Conservation (phyloP, 768 basidiomycete species). For the Erythrobasidium yunnanense region DNA sequence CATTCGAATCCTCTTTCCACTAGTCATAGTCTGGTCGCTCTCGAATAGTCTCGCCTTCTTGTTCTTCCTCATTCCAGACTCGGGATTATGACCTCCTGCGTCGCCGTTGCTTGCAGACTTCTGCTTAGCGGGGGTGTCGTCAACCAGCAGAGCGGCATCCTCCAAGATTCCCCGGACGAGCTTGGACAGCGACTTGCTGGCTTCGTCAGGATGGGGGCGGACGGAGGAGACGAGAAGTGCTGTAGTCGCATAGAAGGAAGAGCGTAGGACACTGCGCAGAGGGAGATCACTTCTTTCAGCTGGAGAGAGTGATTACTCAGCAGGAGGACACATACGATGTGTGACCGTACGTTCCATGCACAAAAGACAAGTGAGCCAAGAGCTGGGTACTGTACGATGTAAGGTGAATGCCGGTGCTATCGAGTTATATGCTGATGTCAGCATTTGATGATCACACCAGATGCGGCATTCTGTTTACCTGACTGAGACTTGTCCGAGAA, state of each 20-base stretch:
- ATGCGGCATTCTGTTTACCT: not conserved
- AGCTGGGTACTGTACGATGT: not conserved
- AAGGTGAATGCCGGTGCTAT: not conserved
- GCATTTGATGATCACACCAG: not conserved
- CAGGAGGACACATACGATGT: not conserved
- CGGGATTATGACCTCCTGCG: not conserved
- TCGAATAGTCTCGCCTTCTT: constrained; percentile 11
- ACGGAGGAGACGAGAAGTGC: constrained; percentile 2
- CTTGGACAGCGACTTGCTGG: not conserved
- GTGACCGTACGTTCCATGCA: constrained; percentile 1
- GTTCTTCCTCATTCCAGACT: not conserved
- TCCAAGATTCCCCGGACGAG: constrained; percentile 6
- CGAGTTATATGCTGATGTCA: not conserved
- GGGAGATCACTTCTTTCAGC: not conserved
- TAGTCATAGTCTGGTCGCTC: constrained; percentile 2
- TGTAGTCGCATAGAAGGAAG: not conserved
- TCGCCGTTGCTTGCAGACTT: not conserved
- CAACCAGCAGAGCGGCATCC: constrained; percentile 9
- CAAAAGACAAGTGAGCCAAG: not conserved
- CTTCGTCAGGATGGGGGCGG: constrained; percentile 7
- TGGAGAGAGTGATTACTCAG: not conserved
- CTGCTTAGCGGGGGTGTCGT: not conserved
- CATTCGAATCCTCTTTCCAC: not conserved
- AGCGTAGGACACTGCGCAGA: not conserved
- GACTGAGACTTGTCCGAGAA: not conserved